Conservation (phyloP, 768 basidiomycete species). For the Lactifluus rugatus region DNA sequence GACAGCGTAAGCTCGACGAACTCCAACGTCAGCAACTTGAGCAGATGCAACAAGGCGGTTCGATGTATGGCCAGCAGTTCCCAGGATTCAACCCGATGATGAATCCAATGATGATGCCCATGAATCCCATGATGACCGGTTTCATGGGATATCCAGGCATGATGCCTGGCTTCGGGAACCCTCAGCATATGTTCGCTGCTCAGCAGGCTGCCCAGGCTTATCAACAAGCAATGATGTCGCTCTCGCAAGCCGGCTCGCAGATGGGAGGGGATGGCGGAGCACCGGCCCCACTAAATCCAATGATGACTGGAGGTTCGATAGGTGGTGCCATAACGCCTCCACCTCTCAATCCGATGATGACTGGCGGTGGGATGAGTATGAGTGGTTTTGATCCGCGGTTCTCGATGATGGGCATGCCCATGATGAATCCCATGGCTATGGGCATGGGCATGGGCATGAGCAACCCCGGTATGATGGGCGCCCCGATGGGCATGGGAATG, state of each 20-base stretch:
- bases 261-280: slow-evolving; percentile 44
- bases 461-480: slow-evolving; percentile 12
- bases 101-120: slow-evolving; percentile 60
- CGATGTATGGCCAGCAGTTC: slow-evolving; percentile 51
- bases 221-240: slow-evolving; percentile 82
- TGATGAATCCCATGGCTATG: slow-evolving; percentile 17
- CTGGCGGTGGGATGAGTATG: slow-evolving; percentile 20
- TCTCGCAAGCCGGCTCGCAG: slow-evolving; percentile 66
- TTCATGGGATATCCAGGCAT: slow-evolving; percentile 47
- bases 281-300: slow-evolving; percentile 40
- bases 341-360: slow-evolving; percentile 22
- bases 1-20: slow-evolving; percentile 88
- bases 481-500: slow-evolving; percentile 14
- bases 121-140: slow-evolving; percentile 49
- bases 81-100: slow-evolving; percentile 60
- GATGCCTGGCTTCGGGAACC: slow-evolving; percentile 43
- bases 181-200: slow-evolving; percentile 79
- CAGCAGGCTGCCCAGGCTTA: slow-evolving; percentile 80
- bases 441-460: slow-evolving; percentile 15
- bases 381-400: slow-evolving; percentile 1
- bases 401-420: slow-evolving; percentile 25
- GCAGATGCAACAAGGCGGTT: slow-evolving; percentile 74
- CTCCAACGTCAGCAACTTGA: slow-evolving; percentile 83
- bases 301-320: slow-evolving; percentile 21
- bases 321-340: slow-evolving; percentile 8